These are phyloP conservation scores for Albizia julibrissin DNA, from an alignment of 306 rosid genomes.

Conservation along the genomic window DNA sequence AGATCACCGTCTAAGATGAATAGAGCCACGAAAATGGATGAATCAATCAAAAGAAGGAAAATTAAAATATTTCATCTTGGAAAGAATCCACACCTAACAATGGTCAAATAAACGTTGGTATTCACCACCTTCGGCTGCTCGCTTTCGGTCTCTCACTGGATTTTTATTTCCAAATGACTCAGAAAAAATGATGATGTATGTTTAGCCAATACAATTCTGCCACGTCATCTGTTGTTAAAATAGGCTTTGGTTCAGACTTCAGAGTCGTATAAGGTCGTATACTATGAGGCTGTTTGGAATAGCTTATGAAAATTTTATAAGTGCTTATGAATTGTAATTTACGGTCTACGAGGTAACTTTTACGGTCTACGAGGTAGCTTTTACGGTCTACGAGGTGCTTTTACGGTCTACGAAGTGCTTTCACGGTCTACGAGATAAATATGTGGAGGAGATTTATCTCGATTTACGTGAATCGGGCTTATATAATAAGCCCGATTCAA, in stretches of 20 bases:
- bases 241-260: neutral
- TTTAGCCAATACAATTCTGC: constrained; percentile 36
- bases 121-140: neutral
- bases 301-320: too few relatives aligned
- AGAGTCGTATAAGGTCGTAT: neutral
- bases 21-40: neutral
- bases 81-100: constrained; percentile 14
- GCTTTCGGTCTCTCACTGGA: constrained; percentile 4
- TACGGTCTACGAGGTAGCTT: too few relatives aligned
- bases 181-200: constrained; percentile 42
- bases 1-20: constrained; percentile 17
- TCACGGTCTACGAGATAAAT: too few relatives aligned
- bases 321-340: too few relatives aligned
- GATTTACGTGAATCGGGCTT: too few relatives aligned
- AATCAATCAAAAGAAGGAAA: neutral
- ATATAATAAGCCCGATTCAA: too few relatives aligned
- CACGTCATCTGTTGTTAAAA: constrained; percentile 34
- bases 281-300: too few relatives aligned
- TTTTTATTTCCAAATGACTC: neutral
- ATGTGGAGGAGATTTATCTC: too few relatives aligned
- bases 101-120: constrained; percentile 15
- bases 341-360: too few relatives aligned
- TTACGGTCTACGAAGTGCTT: too few relatives aligned
- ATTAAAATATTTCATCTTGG: neutral
- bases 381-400: too few relatives aligned